Evolutionary conservation across 495 filamentous ascomycete genomes (phyloP).

Genomic region (Peziza echinospora): DNA sequence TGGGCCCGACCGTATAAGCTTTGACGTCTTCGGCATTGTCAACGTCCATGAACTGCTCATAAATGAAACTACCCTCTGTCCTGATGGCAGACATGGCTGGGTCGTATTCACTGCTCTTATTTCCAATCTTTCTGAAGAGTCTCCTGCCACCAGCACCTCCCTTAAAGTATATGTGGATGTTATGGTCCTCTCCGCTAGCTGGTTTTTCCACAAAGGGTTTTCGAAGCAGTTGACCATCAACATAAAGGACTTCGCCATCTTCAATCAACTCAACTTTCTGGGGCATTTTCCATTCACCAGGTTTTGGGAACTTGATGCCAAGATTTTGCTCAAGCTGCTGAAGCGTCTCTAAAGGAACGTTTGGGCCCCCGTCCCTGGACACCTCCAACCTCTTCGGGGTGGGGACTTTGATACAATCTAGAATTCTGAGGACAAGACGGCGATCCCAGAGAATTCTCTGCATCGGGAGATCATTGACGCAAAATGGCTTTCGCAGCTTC

Average conservation of each 20-base stretch:
- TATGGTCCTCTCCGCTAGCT: slow-evolving; percentile 94
- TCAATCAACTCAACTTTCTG: slow-evolving; percentile 63
- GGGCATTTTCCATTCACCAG: slow-evolving; percentile 20
- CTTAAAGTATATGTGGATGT: slow-evolving; percentile 93
- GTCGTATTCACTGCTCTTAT: slow-evolving; percentile 92
- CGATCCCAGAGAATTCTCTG: slow-evolving; percentile 96
- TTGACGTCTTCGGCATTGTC: slow-evolving; percentile 97
- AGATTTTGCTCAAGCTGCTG: slow-evolving; percentile 57
- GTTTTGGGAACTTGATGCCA: slow-evolving; percentile 49
- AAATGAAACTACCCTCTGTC: slow-evolving; percentile 67
- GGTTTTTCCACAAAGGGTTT: slow-evolving; percentile 99
- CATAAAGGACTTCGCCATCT: slow-evolving; percentile 64
- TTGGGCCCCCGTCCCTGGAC: slow-evolving; percentile 80
- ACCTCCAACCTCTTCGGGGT: slow-evolving; percentile 83
- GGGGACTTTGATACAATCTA: slow-evolving; percentile 73
- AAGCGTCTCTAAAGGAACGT: slow-evolving; percentile 50
- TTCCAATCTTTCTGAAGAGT: slow-evolving; percentile 89
- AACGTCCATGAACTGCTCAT: slow-evolving; percentile 88
- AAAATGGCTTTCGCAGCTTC: slow-evolving; percentile 76
- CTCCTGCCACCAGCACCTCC: slow-evolving; percentile 74
- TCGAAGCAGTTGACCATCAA: slow-evolving; percentile 57
- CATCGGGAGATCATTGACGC: slow-evolving; percentile 94
- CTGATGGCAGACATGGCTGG: slow-evolving; percentile 50
- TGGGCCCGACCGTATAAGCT: slow-evolving; percentile 85
- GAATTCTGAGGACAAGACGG: slow-evolving; percentile 61